phyloP scores from a whole-genome alignment of 805 yeast species.

The Kodamaea kakaduensis region DNA sequence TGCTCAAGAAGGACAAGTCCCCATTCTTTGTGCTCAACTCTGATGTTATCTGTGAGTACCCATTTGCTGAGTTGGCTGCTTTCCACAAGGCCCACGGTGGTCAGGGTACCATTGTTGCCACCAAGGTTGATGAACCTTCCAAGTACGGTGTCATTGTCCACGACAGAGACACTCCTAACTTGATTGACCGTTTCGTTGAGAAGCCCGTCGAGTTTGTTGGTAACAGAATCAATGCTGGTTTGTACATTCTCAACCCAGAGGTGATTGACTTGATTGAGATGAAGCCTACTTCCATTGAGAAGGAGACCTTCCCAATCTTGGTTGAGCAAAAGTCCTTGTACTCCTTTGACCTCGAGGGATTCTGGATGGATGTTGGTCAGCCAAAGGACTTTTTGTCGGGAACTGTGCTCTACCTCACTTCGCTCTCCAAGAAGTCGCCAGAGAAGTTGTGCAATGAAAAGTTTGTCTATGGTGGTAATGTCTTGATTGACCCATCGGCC shows the following conservation, averaged over 20 bases:
- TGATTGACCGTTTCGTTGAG: conserved; percentile 98
- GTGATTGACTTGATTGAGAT: conserved; percentile 95
- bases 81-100: conserved; percentile 97
- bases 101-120: conserved; percentile 97
- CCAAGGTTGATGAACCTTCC: conserved; percentile 99
- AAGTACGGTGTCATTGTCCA: conserved; percentile 99
- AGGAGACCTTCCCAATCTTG: conserved; percentile 97
- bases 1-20: conserved; percentile 87
- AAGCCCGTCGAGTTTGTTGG: conserved; percentile 99
- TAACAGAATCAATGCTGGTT: conserved; percentile 99
- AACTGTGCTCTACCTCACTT: conserved; percentile 84
- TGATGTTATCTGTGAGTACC: conserved; percentile 98
- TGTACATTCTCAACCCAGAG: conserved; percentile 95
- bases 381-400: conserved; percentile 99
- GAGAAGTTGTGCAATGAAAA: conserved; percentile 62
- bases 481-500: conserved; percentile 91
- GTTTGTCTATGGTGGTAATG: conserved; percentile 86
- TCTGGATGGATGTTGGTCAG: conserved; percentile 99
- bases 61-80: conserved; percentile 84
- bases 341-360: conserved; percentile 97
- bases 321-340: conserved; percentile 85
- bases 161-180: conserved; percentile 90
- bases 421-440: conserved; percentile 78
- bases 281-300: conserved; percentile 98
- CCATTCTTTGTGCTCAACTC: conserved; percentile 98